Base-by-base conservation (phyloP, 2,329 filamentous ascomycete genomes). In the Fusarium sp. region DNA sequence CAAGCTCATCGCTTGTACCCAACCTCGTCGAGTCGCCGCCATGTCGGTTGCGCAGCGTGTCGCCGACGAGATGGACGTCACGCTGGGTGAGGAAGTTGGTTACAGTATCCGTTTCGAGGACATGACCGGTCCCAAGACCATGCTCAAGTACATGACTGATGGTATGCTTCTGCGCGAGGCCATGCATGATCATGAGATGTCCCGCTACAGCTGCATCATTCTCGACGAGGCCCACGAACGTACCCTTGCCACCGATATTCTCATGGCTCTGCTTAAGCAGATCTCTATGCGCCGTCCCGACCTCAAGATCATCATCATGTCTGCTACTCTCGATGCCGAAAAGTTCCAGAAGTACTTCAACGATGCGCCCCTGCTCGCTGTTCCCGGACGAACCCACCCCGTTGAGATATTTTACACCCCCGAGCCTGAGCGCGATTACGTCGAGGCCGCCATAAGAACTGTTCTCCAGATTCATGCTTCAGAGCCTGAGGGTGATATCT, bases 101-200 rank as follows among this genome's bases (percentile, higher is more conserved):
- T 99, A 98, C 83, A 98, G 93, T 79, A 98, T 99, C 79, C 93
- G 96, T 84, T 99, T 99, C 80, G 96, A 99, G 81, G 96, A 99
- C 79, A 92, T 90, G 83, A 98, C 96, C 1, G 88, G 92, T 50
- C 88, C 89, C 59, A 94, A 92, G 79, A 99, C 96, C 2, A 88
- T 96, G 64, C 88, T 99, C 77, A 99, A 99, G 84, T 99, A 99
- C 84, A 99, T 99, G 96, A 99, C 96, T 44, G 96, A 99, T 77
- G 96, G 96, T 88, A 98, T 99, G 91, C 89, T 99, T 75, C 86
- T 98, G 75, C 86, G 96, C 75, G 96, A 99, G 81, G 94, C 96
- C 58, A 97, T 99, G 90, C 90, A 97, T 80, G 96, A 99, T 79
- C 92, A 94, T 76, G 88, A 96, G 73, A 88, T 99, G 81, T 90